phyloP scores from a whole-genome alignment of 306 rosid genomes.

The Inga leiocalycina region DNA sequence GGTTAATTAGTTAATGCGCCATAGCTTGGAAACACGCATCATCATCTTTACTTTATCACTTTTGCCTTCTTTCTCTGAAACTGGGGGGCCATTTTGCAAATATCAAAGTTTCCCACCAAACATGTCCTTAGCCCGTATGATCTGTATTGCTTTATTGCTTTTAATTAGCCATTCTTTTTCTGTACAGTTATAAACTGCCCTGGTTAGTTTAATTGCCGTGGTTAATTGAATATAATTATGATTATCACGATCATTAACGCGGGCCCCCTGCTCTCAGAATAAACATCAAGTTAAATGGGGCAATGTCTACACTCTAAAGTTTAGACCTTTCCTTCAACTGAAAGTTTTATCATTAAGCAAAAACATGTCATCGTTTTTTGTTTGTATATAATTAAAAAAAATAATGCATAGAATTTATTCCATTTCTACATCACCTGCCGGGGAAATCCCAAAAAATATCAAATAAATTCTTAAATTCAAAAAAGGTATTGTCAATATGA shows the following conservation, averaged over 20 bases:
- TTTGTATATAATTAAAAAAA: background rate
- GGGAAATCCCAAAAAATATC: too few relatives aligned
- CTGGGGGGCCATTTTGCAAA: background rate
- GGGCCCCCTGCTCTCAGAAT: background rate
- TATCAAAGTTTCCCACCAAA: background rate
- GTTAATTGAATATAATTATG: background rate
- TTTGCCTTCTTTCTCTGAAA: background rate
- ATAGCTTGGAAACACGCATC: background rate
- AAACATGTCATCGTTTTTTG: background rate
- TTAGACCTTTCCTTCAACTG: background rate
- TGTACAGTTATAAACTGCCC: background rate
- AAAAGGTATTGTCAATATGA: too few relatives aligned
- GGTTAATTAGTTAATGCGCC: background rate
- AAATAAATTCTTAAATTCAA: too few relatives aligned
- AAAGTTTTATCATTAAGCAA: background rate
- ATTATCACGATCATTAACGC: background rate
- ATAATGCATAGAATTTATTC: background rate
- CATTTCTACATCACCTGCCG: too few relatives aligned
- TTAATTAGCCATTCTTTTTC: background rate
- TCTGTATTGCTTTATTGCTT: background rate
- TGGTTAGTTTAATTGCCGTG: background rate
- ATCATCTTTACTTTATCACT: background rate
- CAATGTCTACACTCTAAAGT: background rate
- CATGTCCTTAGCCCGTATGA: background rate
- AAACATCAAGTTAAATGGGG: background rate